Evolutionary conservation across 805 yeast species (phyloP).

Genomic region (Yarrowia sp.): DNA sequence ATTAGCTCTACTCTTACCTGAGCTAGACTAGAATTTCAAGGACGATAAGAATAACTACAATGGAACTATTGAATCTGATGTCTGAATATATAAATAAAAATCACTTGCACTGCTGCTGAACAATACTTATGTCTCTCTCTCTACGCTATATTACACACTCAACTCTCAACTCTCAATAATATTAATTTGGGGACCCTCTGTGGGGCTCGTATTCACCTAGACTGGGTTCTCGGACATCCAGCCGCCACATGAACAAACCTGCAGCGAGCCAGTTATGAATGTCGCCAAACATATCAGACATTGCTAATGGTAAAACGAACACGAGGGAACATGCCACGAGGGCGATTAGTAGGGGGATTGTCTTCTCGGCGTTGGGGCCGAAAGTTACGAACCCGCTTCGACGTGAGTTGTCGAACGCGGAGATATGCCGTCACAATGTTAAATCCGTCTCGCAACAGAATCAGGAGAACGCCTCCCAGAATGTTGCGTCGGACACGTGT

Average conservation of each 20-base stretch:
- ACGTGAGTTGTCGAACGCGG: conserved; percentile 22
- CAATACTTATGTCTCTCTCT: no score
- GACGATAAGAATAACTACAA: no score
- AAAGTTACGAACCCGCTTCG: conserved; percentile 25
- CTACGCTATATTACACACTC: neutral
- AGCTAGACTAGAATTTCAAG: no score
- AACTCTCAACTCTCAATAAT: neutral
- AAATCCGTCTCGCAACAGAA: conserved; percentile 33
- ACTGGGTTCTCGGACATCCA: conserved; percentile 5
- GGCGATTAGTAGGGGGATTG: conserved; percentile 14
- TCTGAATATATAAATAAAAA: no score
- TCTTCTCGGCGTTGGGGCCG: conserved; percentile 25
- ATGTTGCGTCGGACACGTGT: conserved; percentile 30
- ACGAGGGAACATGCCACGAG: conserved; percentile 23
- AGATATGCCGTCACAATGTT: conserved; percentile 33
- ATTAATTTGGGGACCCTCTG: neutral
- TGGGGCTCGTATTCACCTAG: conserved; percentile 7
- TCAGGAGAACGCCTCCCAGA: conserved; percentile 33
- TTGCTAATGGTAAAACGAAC: conserved; percentile 22
- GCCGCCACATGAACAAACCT: conserved; percentile 2
- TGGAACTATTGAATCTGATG: no score
- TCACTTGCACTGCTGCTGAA: no score
- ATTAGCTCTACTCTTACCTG: no score
- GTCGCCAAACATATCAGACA: conserved; percentile 21
- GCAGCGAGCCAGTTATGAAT: conserved; percentile 10